Evolutionary conservation across 192 early-diverging fungal genomes (phyloP), one percentile per base, ranked within the genome.

Genomic region (Anaeromyces robustus): DNA sequence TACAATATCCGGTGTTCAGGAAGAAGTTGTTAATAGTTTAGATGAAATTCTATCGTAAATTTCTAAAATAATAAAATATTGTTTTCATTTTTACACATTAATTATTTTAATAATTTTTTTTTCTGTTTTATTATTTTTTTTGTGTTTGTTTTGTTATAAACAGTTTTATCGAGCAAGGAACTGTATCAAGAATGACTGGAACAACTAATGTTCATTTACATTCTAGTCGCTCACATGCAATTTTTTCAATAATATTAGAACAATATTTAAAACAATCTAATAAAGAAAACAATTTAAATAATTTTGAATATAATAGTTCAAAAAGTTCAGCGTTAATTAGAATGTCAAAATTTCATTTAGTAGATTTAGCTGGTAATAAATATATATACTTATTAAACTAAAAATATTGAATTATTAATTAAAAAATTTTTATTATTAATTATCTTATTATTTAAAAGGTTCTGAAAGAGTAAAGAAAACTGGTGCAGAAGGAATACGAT

Each of bases 181-280:
- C 78, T 34, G 78, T 83, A 9, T 84, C 83, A 18, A 79, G 89
- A 78, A 86, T 86, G 2, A 90, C 89, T 2, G 89, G 86, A 59
- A 86, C 87, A 79, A 90, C 86, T 16, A 81, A 86, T 30, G 86
- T 90, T 85, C 84, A 90, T 80, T 30, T 77, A 30, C 82, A 82
- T 18, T 88, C 87, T 18, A 85, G 83, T 37, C 80, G 89, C 0
- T 86, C 84, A 3, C 89, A 90, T 80, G 87, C 88, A 18, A 82
- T 90, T 11, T 89, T 90, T 80, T 86, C 85, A 17, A 79, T 90
- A 19, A 83, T 82, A 6, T 81, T 90, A 29, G 85, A 87, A 80
- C 86, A 52, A 52, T 52, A 52, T 52, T 52, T 52, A 52, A 52
- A 52, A 22, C 43, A 52, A 52, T 13, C 1, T 22, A 22, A 5